A percentile compares a stretch with the other conserved stretches of the same genome.
Evolutionary conservation across 2,329 filamentous ascomycete genomes (phyloP).

Genomic region (Colletotrichum aenigma): DNA sequence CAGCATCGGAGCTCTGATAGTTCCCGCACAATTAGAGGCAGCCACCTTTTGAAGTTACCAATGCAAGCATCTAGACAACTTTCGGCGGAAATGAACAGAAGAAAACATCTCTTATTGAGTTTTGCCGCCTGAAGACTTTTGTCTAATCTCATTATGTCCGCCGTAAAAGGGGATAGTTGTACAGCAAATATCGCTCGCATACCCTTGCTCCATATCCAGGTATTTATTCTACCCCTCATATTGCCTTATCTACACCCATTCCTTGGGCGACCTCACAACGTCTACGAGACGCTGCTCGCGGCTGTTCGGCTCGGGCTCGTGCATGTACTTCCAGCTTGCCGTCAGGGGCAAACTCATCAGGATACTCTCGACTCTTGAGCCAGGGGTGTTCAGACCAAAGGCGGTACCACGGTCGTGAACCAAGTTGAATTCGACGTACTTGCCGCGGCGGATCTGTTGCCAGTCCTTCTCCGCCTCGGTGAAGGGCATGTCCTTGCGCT

Average conservation of each 20-base stretch:
- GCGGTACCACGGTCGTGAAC: conserved; percentile 95
- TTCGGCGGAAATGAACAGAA: neutral
- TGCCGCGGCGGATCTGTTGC: conserved; percentile 93
- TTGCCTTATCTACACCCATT: conserved; percentile 60
- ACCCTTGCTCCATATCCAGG: neutral
- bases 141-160: conserved; percentile 20
- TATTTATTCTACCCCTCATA: neutral
- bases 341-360: conserved; percentile 95
- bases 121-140: conserved; percentile 19
- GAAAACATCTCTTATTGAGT: conserved; percentile 1
- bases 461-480: conserved; percentile 88
- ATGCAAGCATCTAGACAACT: neutral
- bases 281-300: conserved; percentile 82
- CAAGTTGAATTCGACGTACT: conserved; percentile 98
- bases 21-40: neutral
- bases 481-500: conserved; percentile 90
- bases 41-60: neutral
- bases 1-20: neutral
- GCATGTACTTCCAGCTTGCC: conserved; percentile 96
- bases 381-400: conserved; percentile 92
- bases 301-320: conserved; percentile 76
- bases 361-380: conserved; percentile 92
- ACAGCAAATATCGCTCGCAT: conserved; percentile 10
- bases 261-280: conserved; percentile 67
- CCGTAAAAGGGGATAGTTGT: conserved; percentile 6